A percentile compares a stretch with the other conserved stretches of the same genome.
These are phyloP conservation scores for Acmispon strigosus DNA, from an alignment of 306 rosid species.

Conservation along the genomic window DNA sequence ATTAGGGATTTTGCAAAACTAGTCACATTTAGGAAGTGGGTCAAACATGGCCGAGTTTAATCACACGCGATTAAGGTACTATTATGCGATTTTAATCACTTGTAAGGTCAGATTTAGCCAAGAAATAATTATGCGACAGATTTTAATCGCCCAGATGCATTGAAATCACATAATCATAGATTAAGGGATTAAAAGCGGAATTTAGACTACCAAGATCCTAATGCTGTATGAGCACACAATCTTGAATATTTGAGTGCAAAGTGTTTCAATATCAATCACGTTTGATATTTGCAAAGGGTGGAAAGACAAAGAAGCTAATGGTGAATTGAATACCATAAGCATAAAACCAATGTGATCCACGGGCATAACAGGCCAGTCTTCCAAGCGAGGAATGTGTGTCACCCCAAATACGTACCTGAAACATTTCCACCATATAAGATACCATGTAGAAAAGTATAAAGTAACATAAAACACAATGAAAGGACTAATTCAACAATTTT, in stretches of 20 bases:
- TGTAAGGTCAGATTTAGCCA: too few species aligned
- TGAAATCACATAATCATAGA: too few species aligned
- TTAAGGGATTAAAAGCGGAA: too few species aligned
- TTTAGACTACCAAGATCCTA: too few species aligned
- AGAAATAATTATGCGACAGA: too few species aligned
- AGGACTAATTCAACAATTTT: background rate
- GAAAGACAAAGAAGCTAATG: background rate
- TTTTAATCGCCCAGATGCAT: too few species aligned
- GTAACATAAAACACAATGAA: background rate
- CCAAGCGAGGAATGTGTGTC: slow-evolving; percentile 76
- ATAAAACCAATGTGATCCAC: slow-evolving; percentile 68
- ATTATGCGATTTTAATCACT: too few species aligned
- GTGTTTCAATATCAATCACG: background rate
- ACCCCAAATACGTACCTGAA: slow-evolving; percentile 76
- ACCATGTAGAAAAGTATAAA: background rate
- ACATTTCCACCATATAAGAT: slow-evolving; percentile 8
- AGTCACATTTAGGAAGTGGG: too few species aligned
- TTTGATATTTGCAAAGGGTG: background rate
- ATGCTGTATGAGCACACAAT: background rate
- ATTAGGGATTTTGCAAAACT: too few species aligned
- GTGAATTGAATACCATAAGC: slow-evolving; percentile 50
- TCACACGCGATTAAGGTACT: too few species aligned
- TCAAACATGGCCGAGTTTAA: too few species aligned
- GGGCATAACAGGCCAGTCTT: slow-evolving; percentile 89
- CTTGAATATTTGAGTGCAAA: background rate